Conservation (phyloP, 345 rosid genomes). For the Dovyalis caffra region DNA sequence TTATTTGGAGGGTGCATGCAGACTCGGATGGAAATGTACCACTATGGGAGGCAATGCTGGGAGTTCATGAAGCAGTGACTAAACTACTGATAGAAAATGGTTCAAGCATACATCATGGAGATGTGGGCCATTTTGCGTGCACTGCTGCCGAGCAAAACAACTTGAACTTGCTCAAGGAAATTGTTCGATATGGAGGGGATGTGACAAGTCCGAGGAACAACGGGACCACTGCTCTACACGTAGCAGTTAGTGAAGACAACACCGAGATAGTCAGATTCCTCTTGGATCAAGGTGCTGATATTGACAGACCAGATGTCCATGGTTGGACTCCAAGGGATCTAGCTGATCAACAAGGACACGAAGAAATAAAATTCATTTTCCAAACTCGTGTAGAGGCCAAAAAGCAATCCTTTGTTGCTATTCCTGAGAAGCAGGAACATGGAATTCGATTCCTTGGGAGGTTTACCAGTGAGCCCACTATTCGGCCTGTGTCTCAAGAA, state of each 20-base stretch:
- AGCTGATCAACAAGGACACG: conserved; percentile 88
- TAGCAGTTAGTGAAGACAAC: conserved; percentile 77
- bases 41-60: conserved; percentile 78
- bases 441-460: conserved; percentile 54
- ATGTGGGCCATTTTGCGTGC: conserved; percentile 74
- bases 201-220: conserved; percentile 46
- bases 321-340: conserved; percentile 72
- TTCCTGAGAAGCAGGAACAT: conserved; percentile 48
- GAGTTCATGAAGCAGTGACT: conserved; percentile 50
- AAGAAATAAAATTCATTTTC: conserved; percentile 60
- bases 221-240: conserved; percentile 75
- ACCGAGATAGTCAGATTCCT: conserved; percentile 65
- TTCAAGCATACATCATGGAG: conserved; percentile 50
- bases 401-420: conserved; percentile 33
- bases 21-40: conserved; percentile 73
- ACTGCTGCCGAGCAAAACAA: conserved; percentile 67
- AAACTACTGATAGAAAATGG: conserved; percentile 50
- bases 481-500: conserved; percentile 35
- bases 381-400: conserved; percentile 34
- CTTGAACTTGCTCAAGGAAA: conserved; percentile 58
- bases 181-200: conserved; percentile 50
- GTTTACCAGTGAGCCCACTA: conserved; percentile 69
- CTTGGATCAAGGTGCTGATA: conserved; percentile 59
- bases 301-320: conserved; percentile 55
- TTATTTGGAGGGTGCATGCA: conserved; percentile 26